Evolutionary conservation across 2,329 filamentous ascomycete genomes (phyloP).

Genomic region (Pyricularia sp.): DNA sequence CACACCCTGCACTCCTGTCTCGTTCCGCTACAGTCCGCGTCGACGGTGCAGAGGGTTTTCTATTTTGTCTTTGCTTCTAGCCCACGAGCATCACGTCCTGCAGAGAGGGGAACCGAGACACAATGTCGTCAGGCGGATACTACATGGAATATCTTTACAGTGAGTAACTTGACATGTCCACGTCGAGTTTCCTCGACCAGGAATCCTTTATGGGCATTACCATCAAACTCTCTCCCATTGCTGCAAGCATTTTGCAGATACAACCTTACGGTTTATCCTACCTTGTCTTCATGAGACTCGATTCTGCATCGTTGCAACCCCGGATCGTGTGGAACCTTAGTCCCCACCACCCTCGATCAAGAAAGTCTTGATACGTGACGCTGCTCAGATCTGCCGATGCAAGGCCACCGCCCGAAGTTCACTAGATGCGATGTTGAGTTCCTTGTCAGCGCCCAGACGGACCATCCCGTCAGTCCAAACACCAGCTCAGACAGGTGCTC

Average conservation of each 20-base stretch:
- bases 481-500: background rate
- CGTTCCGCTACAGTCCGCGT: slow-evolving; percentile 13
- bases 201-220: background rate
- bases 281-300: background rate
- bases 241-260: background rate
- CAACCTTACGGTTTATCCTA: background rate
- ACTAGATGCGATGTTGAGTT: slow-evolving; percentile 4
- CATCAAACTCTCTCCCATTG: slow-evolving; percentile 6
- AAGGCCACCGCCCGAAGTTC: background rate
- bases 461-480: background rate
- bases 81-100: slow-evolving; percentile 3
- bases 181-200: background rate
- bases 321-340: background rate
- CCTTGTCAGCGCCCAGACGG: background rate
- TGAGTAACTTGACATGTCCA: slow-evolving; percentile 38
- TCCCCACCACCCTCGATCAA: background rate
- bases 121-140: slow-evolving; percentile 46
- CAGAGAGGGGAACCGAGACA: slow-evolving; percentile 18
- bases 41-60: background rate
- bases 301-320: background rate
- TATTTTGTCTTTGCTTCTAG: background rate
- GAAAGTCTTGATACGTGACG: background rate
- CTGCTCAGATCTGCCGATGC: background rate
- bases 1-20: slow-evolving; percentile 8
- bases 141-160: slow-evolving; percentile 68